Conservation (phyloP, 345 rosid genomes). For the Aurinia saxatilis region DNA sequence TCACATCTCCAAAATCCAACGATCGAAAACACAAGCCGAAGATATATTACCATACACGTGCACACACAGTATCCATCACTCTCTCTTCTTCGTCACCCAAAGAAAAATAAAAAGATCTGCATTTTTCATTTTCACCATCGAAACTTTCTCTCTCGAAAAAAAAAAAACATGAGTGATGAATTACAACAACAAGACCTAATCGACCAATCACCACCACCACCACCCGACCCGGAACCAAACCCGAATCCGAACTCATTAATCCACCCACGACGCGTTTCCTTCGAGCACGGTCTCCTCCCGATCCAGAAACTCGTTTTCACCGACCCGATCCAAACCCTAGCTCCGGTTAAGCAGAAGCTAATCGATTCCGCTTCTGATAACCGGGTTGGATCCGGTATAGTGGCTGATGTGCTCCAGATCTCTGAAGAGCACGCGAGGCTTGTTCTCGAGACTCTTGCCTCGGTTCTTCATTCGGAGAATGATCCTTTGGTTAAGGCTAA, state of each 20-base stretch:
- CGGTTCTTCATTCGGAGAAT: conserved; percentile 72
- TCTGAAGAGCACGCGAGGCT: conserved; percentile 80
- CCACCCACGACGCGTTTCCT: conserved; percentile 86
- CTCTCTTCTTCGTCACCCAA: conserved; percentile 18
- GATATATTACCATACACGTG: conserved; percentile 7
- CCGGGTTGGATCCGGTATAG: conserved; percentile 55
- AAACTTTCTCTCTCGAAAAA: neutral
- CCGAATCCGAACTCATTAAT: conserved; percentile 44
- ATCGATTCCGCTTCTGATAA: conserved; percentile 27
- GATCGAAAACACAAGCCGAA: conserved; percentile 1
- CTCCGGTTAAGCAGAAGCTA: conserved; percentile 61
- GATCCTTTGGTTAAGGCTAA: conserved; percentile 61
- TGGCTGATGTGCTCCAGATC: conserved; percentile 87
- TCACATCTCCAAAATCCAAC: conserved; percentile 18
- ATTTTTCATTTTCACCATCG: conserved; percentile 19
- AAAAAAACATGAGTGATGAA: conserved; percentile 50
- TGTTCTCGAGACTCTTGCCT: conserved; percentile 76
- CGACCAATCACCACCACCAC: conserved; percentile 44
- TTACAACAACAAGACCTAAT: conserved; percentile 12
- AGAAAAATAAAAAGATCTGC: conserved; percentile 31
- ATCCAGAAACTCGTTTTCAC: conserved; percentile 82
- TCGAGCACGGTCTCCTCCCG: conserved; percentile 95
- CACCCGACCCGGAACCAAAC: conserved; percentile 34
- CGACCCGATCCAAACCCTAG: conserved; percentile 76
- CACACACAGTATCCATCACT: neutral